Evolutionary conservation across 257 asterid genomes (phyloP).

Genomic region (Fraxinus cuspidata): DNA sequence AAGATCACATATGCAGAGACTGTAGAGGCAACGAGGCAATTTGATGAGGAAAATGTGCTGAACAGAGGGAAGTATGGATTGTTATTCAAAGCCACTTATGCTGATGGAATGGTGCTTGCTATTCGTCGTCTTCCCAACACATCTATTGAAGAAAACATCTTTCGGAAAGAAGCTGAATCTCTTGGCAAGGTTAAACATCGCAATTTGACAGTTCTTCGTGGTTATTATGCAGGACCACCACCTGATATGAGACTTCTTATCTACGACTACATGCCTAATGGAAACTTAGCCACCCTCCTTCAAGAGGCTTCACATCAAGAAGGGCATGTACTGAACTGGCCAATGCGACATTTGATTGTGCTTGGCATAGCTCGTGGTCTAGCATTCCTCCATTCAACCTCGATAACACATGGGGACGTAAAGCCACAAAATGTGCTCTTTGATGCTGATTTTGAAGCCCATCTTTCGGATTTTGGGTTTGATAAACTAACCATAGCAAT

Average conservation of each 20-base stretch:
- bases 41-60: slow-evolving; percentile 84
- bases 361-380: slow-evolving; percentile 84
- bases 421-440: slow-evolving; percentile 82
- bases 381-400: slow-evolving; percentile 59
- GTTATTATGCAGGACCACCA: slow-evolving; percentile 83
- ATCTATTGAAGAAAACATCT: slow-evolving; percentile 57
- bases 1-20: slow-evolving; percentile 79
- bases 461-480: slow-evolving; percentile 71
- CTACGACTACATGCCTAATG: slow-evolving; percentile 89
- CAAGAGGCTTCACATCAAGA: slow-evolving; percentile 90
- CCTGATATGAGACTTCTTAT: slow-evolving; percentile 67
- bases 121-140: slow-evolving; percentile 70
- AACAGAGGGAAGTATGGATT: slow-evolving; percentile 73
- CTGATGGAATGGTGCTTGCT: slow-evolving; percentile 91
- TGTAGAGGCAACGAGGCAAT: slow-evolving; percentile 79
- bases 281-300: slow-evolving; percentile 70
- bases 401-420: slow-evolving; percentile 61
- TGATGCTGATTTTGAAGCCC: slow-evolving; percentile 93
- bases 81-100: slow-evolving; percentile 66
- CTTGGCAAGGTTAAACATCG: slow-evolving; percentile 77
- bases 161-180: slow-evolving; percentile 75
- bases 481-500: slow-evolving; percentile 55
- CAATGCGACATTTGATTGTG: slow-evolving; percentile 87
- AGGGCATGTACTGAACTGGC: slow-evolving; percentile 91
- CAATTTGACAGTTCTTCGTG: slow-evolving; percentile 78